phyloP scores from a whole-genome alignment of 2,329 filamentous ascomycete species.

The Verticillium zaregamsianum region DNA sequence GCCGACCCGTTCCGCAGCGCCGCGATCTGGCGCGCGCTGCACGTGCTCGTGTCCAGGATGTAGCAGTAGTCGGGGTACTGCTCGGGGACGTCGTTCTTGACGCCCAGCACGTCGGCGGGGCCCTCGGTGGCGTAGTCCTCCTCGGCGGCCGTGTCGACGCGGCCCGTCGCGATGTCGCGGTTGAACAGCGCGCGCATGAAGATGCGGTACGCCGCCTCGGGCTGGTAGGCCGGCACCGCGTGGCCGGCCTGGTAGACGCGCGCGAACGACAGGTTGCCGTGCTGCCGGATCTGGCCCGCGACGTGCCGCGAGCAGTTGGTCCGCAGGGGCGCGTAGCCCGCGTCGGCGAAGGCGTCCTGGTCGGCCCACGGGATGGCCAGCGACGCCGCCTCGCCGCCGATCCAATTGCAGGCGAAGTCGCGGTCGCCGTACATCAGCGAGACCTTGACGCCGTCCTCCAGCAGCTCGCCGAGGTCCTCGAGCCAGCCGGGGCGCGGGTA shows the following conservation, averaged over 20 bases:
- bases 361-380: constrained; percentile 31
- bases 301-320: constrained; percentile 49
- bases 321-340: constrained; percentile 60
- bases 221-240: constrained; percentile 49
- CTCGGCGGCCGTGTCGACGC: constrained; percentile 12
- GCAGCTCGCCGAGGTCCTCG: constrained; percentile 34
- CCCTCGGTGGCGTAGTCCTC: constrained; percentile 14
- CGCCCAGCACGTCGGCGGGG: constrained; percentile 11
- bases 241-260: constrained; percentile 57
- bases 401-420: constrained; percentile 57
- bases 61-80: constrained; percentile 20
- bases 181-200: constrained; percentile 40
- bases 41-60: constrained; percentile 15
- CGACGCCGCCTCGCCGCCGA: constrained; percentile 41
- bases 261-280: constrained; percentile 59
- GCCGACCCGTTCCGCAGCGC: constrained; percentile 9
- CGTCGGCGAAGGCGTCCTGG: constrained; percentile 22
- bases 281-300: constrained; percentile 62
- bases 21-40: constrained; percentile 15
- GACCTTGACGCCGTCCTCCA: constrained; percentile 53
- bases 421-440: constrained; percentile 49
- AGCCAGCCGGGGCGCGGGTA: constrained; percentile 29
- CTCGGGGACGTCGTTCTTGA: constrained; percentile 14
- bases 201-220: constrained; percentile 37
- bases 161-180: constrained; percentile 16